Evolutionary conservation across 805 yeast genomes (phyloP).

Genomic region (Cyberlindnera maritima): DNA sequence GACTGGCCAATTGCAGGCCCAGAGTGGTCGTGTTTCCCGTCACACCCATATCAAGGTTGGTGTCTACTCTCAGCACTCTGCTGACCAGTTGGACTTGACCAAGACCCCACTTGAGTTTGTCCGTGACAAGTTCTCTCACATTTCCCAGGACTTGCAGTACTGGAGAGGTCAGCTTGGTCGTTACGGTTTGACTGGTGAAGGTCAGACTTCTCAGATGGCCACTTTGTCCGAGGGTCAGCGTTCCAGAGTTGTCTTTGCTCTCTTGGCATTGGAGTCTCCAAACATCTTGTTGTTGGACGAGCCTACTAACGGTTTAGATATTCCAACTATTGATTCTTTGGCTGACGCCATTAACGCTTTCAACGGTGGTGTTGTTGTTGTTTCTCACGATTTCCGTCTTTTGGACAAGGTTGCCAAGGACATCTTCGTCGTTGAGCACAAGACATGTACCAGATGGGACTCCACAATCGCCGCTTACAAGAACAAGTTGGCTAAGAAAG

Average conservation of each 20-base stretch:
- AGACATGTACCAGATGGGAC: conserved; percentile 96
- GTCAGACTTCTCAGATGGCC: conserved; percentile 98
- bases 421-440: conserved; percentile 92
- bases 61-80: conserved; percentile 98
- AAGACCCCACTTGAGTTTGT: conserved; percentile 95
- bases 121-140: conserved; percentile 83
- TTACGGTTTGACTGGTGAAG: conserved; percentile 98
- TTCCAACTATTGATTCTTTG: conserved; percentile 95
- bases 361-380: conserved; percentile 98
- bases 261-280: conserved; percentile 92
- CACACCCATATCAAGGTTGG: conserved; percentile 98
- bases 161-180: conserved; percentile 98
- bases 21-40: conserved; percentile 92
- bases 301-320: conserved; percentile 99
- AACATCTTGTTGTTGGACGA: conserved; percentile 94
- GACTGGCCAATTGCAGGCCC: conserved; percentile 92
- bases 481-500: conserved; percentile 88
- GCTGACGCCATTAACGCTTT: conserved; percentile 94
- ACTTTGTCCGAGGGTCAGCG: conserved; percentile 99
- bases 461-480: conserved; percentile 88
- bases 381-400: conserved; percentile 98
- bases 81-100: conserved; percentile 94
- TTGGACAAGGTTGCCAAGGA: conserved; percentile 97
- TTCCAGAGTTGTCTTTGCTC: conserved; percentile 96
- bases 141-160: conserved; percentile 98